Conservation (phyloP, 805 yeast genomes). For the Maudiozyma turicensis region DNA sequence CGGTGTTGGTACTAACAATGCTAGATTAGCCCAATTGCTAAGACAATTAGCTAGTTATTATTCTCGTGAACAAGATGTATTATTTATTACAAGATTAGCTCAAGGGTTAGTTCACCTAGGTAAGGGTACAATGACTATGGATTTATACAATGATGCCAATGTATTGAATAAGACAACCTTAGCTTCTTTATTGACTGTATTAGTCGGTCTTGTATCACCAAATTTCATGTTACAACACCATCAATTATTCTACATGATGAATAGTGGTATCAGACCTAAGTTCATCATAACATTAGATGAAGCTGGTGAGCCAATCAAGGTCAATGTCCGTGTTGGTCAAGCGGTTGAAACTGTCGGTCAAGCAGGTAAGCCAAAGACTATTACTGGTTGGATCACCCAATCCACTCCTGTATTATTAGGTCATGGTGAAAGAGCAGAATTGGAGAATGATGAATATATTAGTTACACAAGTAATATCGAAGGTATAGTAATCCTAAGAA, state of each 20-base stretch:
- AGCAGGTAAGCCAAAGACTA: slow-evolving; percentile 98
- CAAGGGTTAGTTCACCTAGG: slow-evolving; percentile 94
- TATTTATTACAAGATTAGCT: slow-evolving; percentile 87
- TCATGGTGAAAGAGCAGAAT: slow-evolving; percentile 92
- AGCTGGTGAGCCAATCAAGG: slow-evolving; percentile 81
- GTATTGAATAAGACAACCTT: slow-evolving; percentile 80
- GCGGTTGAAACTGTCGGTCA: slow-evolving; percentile 98
- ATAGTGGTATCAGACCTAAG: slow-evolving; percentile 86
- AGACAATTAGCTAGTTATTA: slow-evolving; percentile 93
- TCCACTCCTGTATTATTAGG: slow-evolving; percentile 92
- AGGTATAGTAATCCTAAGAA: slow-evolving; percentile 86
- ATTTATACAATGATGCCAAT: slow-evolving; percentile 84
- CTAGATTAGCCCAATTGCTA: slow-evolving; percentile 90
- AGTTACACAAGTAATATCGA: slow-evolving; percentile 75
- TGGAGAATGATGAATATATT: slow-evolving; percentile 81
- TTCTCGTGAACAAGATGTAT: slow-evolving; percentile 77
- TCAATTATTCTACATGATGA: slow-evolving; percentile 71
- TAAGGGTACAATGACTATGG: slow-evolving; percentile 86
- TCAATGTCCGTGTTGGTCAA: slow-evolving; percentile 95
- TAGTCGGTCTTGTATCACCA: slow-evolving; percentile 81
- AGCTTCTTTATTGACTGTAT: slow-evolving; percentile 78
- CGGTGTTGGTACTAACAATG: slow-evolving; percentile 98
- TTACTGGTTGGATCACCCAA: slow-evolving; percentile 99
- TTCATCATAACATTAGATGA: slow-evolving; percentile 90
- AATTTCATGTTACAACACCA: slow-evolving; percentile 75